phyloP scores from a whole-genome alignment of 2,329 filamentous ascomycete species.

The Sarocladium oryzae region DNA sequence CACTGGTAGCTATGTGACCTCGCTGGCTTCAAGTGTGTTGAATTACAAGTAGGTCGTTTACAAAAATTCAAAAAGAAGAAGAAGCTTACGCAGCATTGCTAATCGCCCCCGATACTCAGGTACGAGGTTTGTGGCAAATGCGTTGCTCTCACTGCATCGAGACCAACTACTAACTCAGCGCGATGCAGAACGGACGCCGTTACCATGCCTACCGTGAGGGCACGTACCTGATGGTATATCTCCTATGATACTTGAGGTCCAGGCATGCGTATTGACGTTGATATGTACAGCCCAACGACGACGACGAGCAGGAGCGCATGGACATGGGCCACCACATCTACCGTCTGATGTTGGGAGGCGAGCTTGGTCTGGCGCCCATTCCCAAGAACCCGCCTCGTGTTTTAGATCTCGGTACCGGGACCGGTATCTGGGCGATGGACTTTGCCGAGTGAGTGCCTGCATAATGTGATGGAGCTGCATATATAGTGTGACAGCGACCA shows the following conservation, averaged over 20 bases:
- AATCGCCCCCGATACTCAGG: neutral
- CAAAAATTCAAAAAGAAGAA: neutral
- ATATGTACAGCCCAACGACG: constrained; percentile 32
- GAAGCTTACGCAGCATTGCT: neutral
- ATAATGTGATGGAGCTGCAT: neutral
- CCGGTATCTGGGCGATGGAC: constrained; percentile 86
- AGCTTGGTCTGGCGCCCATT: constrained; percentile 24
- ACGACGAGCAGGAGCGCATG: constrained; percentile 30
- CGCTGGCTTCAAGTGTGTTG: neutral
- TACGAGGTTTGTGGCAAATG: constrained; percentile 1
- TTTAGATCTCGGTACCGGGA: constrained; percentile 73
- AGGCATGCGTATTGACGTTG: constrained; percentile 13
- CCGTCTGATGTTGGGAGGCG: constrained; percentile 24
- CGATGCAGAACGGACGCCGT: neutral
- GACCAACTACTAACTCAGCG: neutral
- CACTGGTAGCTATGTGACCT: constrained; percentile 1
- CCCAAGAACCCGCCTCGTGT: constrained; percentile 33
- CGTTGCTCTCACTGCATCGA: too few species aligned
- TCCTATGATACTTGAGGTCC: neutral
- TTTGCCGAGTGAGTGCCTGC: constrained; percentile 62
- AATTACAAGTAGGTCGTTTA: constrained; percentile 4
- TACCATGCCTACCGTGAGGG: constrained; percentile 6
- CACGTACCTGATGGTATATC: constrained; percentile 2
- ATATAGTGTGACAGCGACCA: constrained; percentile 23
- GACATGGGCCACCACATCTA: constrained; percentile 32